A percentile compares a stretch with the other conserved stretches of the same genome.
Conservation (phyloP, 2,329 filamentous ascomycete species). For the Sporothrix curviconia region DNA sequence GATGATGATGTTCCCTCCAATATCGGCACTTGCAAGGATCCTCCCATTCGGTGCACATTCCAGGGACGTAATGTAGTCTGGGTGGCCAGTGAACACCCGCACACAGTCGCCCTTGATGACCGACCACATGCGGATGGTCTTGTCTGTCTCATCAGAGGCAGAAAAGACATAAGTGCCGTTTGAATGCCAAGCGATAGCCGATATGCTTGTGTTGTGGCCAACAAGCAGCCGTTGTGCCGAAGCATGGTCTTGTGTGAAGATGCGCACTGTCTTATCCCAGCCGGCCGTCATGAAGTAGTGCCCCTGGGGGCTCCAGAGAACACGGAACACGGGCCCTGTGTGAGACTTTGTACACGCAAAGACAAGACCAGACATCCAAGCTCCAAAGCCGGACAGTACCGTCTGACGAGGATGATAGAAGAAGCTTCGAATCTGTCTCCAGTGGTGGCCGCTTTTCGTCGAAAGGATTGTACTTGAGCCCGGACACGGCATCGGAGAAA, state of each 20-base stretch:
- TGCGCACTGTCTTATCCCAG: constrained; percentile 80
- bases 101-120: constrained; percentile 82
- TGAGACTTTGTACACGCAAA: constrained; percentile 94
- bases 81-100: constrained; percentile 86
- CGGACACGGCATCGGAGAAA: constrained; percentile 68
- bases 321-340: constrained; percentile 79
- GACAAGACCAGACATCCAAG: constrained; percentile 81
- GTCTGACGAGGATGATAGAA: constrained; percentile 83
- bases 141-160: constrained; percentile 74
- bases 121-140: constrained; percentile 95
- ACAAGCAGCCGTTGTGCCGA: constrained; percentile 82
- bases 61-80: constrained; percentile 76
- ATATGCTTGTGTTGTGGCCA: constrained; percentile 90
- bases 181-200: constrained; percentile 85
- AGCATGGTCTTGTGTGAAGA: constrained; percentile 91
- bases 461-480: constrained; percentile 43
- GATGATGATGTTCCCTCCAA: constrained; percentile 81
- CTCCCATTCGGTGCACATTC: constrained; percentile 84
- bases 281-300: constrained; percentile 90
- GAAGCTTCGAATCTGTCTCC: constrained; percentile 60
- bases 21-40: constrained; percentile 84
- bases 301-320: constrained; percentile 85
- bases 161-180: constrained; percentile 94
- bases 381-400: constrained; percentile 89
- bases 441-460: constrained; percentile 39